Evolutionary conservation across 495 filamentous ascomycete species (phyloP).

Genomic region (Neurospora sp.): DNA sequence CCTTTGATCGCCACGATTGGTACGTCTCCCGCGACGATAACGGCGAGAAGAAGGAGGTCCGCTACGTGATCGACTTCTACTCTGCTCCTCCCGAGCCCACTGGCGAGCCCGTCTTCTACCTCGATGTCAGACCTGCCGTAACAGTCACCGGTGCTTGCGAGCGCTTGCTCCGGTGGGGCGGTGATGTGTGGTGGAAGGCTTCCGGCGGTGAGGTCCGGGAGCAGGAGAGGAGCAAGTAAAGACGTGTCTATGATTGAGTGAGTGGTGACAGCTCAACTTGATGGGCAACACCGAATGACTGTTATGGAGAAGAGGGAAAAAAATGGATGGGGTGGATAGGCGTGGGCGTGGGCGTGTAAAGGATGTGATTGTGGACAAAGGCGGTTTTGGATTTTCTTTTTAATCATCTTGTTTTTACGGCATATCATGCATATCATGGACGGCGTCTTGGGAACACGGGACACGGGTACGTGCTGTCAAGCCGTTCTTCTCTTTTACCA

Average conservation of each 20-base stretch:
- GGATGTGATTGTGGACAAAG: neutral
- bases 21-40: conserved; percentile 62
- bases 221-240: conserved; percentile 4
- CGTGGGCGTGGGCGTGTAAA: neutral
- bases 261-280: neutral
- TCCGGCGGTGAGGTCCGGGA: conserved; percentile 57
- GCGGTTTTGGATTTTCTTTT: neutral
- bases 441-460: neutral
- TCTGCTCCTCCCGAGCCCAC: conserved; percentile 74
- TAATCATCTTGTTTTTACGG: neutral
- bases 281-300: neutral
- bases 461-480: neutral
- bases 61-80: conserved; percentile 99
- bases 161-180: conserved; percentile 79
- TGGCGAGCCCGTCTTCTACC: conserved; percentile 90
- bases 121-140: conserved; percentile 93
- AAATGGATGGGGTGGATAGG: neutral
- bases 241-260: neutral
- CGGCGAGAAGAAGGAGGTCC: conserved; percentile 58
- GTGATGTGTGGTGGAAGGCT: conserved; percentile 86
- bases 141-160: conserved; percentile 77
- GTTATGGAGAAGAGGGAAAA: neutral
- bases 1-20: conserved; percentile 99
- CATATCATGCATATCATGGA: neutral
- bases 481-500: neutral